Conservation (phyloP, 192 early-diverging fungal species). For the Linnemannia hyalina region DNA sequence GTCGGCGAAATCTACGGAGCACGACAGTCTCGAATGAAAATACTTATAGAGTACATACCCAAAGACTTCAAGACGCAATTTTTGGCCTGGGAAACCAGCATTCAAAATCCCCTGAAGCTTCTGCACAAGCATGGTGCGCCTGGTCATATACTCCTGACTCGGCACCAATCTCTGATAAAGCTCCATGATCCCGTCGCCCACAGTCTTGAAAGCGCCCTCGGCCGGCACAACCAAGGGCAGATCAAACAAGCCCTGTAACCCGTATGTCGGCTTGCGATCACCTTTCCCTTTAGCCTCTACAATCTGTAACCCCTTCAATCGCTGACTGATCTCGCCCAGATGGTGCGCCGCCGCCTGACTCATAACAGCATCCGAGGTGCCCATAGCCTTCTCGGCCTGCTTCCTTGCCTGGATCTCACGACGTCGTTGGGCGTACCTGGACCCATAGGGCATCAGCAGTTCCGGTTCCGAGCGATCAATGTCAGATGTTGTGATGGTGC, state of each 20-base stretch:
- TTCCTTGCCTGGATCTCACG: not conserved
- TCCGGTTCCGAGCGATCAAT: not conserved
- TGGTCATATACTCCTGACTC: not conserved
- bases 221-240: constrained; percentile 16
- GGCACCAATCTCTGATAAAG: constrained; percentile 31
- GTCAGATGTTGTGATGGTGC: not conserved
- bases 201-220: not conserved
- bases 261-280: constrained; percentile 6
- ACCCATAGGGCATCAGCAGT: constrained; percentile 8
- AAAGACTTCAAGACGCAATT: constrained; percentile 33
- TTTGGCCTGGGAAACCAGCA: not conserved
- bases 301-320: constrained; percentile 15
- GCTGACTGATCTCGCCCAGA: not conserved
- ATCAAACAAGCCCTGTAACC: constrained; percentile 20
- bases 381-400: not conserved
- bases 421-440: not conserved
- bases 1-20: not conserved
- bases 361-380: not conserved
- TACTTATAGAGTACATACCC: constrained; percentile 6
- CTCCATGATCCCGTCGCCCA: constrained; percentile 11
- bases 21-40: not conserved
- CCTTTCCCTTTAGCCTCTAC: not conserved
- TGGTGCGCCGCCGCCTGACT: constrained; percentile 1
- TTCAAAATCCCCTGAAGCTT: constrained; percentile 29
- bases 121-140: constrained; percentile 16